Conservation (phyloP, 257 asterid species). For the Eustoma russellianum region DNA sequence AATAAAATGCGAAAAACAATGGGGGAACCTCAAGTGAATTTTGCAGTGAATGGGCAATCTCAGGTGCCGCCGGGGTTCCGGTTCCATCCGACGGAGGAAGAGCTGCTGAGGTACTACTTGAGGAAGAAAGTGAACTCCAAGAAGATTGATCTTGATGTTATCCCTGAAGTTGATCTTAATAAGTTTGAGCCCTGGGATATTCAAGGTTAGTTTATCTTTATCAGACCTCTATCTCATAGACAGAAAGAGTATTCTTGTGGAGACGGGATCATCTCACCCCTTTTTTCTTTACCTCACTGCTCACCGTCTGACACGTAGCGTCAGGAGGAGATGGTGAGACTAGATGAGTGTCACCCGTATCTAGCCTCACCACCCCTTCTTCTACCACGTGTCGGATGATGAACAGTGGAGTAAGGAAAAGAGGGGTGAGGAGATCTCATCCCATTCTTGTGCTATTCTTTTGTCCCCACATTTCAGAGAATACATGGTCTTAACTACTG, state of each 20-base stretch:
- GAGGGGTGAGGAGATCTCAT: too few species aligned
- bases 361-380: too few species aligned
- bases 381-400: too few species aligned
- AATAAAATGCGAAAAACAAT: conserved; percentile 17
- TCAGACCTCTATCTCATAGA: too few species aligned
- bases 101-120: conserved; percentile 78
- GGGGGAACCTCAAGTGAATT: conserved; percentile 35
- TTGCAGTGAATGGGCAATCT: conserved; percentile 74
- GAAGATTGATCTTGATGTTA: conserved; percentile 78
- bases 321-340: too few species aligned
- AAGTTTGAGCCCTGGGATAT: conserved; percentile 97
- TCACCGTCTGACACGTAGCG: too few species aligned
- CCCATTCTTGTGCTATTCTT: too few species aligned
- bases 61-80: conserved; percentile 92
- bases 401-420: too few species aligned
- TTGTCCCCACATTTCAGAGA: too few species aligned
- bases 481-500: too few species aligned
- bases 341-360: too few species aligned
- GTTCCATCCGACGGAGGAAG: conserved; percentile 91
- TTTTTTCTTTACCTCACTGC: too few species aligned
- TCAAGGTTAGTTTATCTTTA: conserved; percentile 37
- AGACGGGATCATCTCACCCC: not conserved
- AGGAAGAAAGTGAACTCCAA: conserved; percentile 61
- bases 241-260: not conserved
- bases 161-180: conserved; percentile 84